Evolutionary conservation across 73 alveolate species (phyloP), one percentile per base, ranked within the genome.

Genomic region (Effrenium voratum): DNA sequence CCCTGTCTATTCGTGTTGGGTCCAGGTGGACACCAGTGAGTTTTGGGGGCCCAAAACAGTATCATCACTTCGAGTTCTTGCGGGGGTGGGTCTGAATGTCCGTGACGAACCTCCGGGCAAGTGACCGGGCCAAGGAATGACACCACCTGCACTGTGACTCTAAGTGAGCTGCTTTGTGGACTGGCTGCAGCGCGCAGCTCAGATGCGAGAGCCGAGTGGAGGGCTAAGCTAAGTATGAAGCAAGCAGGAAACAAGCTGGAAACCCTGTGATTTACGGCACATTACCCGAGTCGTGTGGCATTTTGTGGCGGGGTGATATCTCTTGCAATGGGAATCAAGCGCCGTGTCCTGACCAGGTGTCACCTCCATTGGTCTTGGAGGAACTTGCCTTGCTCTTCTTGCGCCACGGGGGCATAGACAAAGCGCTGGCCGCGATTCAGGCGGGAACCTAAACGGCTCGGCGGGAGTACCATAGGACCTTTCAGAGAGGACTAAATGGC

Each of bases 161-260:
- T 82, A 15, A 82, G 92, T 50, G 92, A 82, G 75, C 92, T 82
- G 34, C 73, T 82, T 6, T 82, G 92, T 49, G 92, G 92, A 22
- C 49, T 82, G 75, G 92, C 92, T 10, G 92, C 75, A 3, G 92
- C 34, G 36, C 24, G 75, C 3, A 73, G 15, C 75, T 44, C 92
- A 63, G 77, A 15, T 55, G 12, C 22, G 68, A 22, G 68, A 12
- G 68, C 30, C 22, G 30, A 12, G 22, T 15, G 68, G 12, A 22
- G 30, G 22, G 12, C 68, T 15, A 12, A 55, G 68, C 12, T 12
- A 12, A 79, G 90, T 16, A 41, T 57, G 52, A 5, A 72, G 50
- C 13, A 28, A n/a, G 32, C 30, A 30, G 10, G 1, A 32, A 22
- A 24, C 32, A 19, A 19, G 47, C 46, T 72, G 10, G 34, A 60